phyloP scores from a whole-genome alignment of 129 eudicot genomes.

The Flaveria brownii region DNA sequence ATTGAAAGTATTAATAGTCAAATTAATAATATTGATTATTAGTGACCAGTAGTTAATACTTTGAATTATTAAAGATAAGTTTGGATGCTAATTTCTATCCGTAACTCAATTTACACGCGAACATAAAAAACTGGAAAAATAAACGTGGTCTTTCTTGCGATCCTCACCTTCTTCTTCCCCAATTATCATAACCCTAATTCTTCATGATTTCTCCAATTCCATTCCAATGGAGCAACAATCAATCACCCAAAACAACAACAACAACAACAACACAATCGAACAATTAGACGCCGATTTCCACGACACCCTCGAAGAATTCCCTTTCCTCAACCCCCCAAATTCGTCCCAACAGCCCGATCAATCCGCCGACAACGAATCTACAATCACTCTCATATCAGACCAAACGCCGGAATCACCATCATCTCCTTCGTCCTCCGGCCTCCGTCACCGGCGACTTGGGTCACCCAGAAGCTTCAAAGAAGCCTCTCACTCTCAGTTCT shows the following conservation, averaged over 20 bases:
- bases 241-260: conserved; percentile 21
- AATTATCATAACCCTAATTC: conserved; percentile 24
- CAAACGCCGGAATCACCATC: conserved; percentile 23
- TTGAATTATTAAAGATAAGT: no score
- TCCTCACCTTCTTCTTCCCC: conserved; percentile 23
- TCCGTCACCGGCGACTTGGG: conserved; percentile 60
- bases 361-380: conserved; percentile 5
- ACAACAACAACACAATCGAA: background rate
- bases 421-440: conserved; percentile 32
- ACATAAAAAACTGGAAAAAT: no score
- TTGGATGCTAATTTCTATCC: no score
- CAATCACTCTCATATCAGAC: conserved; percentile 27
- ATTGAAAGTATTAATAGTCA: no score
- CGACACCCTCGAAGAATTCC: conserved; percentile 58
- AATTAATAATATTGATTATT: no score
- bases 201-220: background rate
- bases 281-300: conserved; percentile 29
- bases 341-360: conserved; percentile 24
- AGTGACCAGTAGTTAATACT: no score
- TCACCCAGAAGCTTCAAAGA: conserved; percentile 24
- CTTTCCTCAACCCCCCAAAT: conserved; percentile 38
- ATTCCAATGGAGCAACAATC: conserved; percentile 46
- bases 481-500: conserved; percentile 19
- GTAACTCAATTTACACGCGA: no score
- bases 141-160: background rate